Conservation (phyloP, 805 yeast species). For the Saccharomycopsis javanensis region DNA sequence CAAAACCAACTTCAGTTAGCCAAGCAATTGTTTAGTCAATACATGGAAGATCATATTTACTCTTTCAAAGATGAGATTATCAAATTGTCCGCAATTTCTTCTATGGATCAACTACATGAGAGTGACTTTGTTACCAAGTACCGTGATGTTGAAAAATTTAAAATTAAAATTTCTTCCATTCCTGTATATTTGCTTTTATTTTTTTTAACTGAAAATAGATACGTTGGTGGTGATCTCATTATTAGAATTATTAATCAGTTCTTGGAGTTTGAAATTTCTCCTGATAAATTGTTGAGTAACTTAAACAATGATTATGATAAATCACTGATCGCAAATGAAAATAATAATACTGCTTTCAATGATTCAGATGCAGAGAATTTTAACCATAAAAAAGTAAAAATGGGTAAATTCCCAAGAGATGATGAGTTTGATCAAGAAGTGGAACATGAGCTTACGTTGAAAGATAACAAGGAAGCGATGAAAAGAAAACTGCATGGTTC, state of each 20-base stretch:
- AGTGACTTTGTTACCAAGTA: constrained; percentile 74
- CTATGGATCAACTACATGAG: constrained; percentile 73
- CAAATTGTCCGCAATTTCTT: constrained; percentile 60
- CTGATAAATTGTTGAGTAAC: constrained; percentile 27
- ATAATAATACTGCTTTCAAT: constrained; percentile 21
- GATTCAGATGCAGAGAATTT: constrained; percentile 40
- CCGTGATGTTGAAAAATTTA: constrained; percentile 55
- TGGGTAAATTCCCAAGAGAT: constrained; percentile 81
- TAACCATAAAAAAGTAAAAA: constrained; percentile 62
- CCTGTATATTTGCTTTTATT: constrained; percentile 75
- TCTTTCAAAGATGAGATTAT: constrained; percentile 72
- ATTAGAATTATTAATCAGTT: constrained; percentile 82
- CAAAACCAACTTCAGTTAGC: constrained; percentile 55
- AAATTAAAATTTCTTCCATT: constrained; percentile 69
- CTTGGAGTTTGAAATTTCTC: constrained; percentile 37
- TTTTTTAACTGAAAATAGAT: constrained; percentile 85
- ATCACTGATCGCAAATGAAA: constrained; percentile 32
- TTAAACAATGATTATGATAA: constrained; percentile 44
- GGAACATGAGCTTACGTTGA: constrained; percentile 69
- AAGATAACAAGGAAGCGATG: constrained; percentile 53
- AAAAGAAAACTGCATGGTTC: constrained; percentile 27
- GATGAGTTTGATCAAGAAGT: constrained; percentile 78
- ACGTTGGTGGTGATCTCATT: constrained; percentile 80
- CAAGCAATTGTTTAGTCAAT: constrained; percentile 65
- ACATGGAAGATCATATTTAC: constrained; percentile 59